Base-by-base conservation (phyloP, 352 stramenopile genomes). In the Phytophthora sojae region DNA sequence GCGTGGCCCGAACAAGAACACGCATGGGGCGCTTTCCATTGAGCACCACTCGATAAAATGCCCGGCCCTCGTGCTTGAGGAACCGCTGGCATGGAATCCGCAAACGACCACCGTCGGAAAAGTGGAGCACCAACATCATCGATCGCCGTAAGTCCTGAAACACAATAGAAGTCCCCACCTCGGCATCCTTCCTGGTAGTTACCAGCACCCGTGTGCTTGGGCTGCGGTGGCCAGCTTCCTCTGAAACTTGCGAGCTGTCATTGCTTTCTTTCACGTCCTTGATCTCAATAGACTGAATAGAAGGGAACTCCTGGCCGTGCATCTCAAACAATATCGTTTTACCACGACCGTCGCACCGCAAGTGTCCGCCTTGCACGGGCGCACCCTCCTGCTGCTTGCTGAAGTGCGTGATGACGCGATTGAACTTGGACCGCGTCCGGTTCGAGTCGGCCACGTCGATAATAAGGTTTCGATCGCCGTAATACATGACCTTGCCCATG, bases 361-460 rank as follows among this genome's bases (percentile, higher is more conserved):
- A 72, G 59, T 84, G 94, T 1, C 84, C 84, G 11, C 88, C 88
- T 60, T 87, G 83, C 0, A 91, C 83, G n/a, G 73, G 64, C 2
- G 73, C 61, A 29, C 79, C 52, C 44, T 92, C 88, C 45, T 82
- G 85, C 19, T 77, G 73, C 71, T 94, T 94, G 63, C 82, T 82
- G 37, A 88, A 93, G 58, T 93, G 85, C 12, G 87, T 95, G 52
- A 96, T 84, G 23, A 96, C 81, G 32, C 85, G 87, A 37, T 96
- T 94, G 65, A 96, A 94, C 69, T 93, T 94, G 44, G 84, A 93
- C 21, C 86, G 84, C 25, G 90, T 69, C 7, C 89, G 87, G 54
- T 96, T 95, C 59, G 87, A 95, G 70, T 96, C 84, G 1, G 79
- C 86, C 7, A 96, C 86, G 57, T 94, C 83, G 45, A 96, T 92